Conservation (phyloP, 2,329 filamentous ascomycete genomes). For the Ophiocordyceps polyrhachis-furcata region DNA sequence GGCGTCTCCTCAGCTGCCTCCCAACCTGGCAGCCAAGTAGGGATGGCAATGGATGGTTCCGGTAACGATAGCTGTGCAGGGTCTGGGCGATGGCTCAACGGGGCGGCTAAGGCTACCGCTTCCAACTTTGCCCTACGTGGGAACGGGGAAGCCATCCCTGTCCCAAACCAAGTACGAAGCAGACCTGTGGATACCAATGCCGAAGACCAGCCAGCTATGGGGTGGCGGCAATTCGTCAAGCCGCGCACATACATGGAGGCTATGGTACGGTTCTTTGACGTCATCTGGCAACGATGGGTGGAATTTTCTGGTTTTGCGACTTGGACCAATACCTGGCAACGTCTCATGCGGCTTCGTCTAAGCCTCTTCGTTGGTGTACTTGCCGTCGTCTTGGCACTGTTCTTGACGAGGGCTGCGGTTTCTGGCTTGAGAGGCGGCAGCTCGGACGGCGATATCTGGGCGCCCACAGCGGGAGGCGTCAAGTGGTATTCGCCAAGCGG, state of each 20-base stretch:
- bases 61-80: neutral
- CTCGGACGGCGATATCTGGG: constrained; percentile 2
- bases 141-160: neutral
- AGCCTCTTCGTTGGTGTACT: constrained; percentile 1
- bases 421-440: neutral
- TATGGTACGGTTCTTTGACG: constrained; percentile 8
- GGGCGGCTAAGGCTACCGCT: constrained; percentile 1
- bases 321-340: constrained; percentile 2
- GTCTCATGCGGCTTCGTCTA: constrained; percentile 3
- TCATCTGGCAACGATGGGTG: constrained; percentile 6
- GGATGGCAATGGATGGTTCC: neutral
- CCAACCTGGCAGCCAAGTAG: neutral
- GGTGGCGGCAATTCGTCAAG: constrained; percentile 12
- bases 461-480: neutral
- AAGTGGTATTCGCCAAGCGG: constrained; percentile 2
- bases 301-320: constrained; percentile 3
- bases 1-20: neutral
- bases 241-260: constrained; percentile 13
- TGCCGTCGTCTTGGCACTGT: constrained; percentile 2
- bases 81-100: constrained; percentile 3
- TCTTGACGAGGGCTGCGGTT: neutral
- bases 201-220: constrained; percentile 1
- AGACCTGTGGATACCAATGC: neutral
- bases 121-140: neutral
- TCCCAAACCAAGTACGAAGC: too few relatives aligned